Base-by-base conservation (phyloP, 495 filamentous ascomycete species). In the Penicillium roqueforti region DNA sequence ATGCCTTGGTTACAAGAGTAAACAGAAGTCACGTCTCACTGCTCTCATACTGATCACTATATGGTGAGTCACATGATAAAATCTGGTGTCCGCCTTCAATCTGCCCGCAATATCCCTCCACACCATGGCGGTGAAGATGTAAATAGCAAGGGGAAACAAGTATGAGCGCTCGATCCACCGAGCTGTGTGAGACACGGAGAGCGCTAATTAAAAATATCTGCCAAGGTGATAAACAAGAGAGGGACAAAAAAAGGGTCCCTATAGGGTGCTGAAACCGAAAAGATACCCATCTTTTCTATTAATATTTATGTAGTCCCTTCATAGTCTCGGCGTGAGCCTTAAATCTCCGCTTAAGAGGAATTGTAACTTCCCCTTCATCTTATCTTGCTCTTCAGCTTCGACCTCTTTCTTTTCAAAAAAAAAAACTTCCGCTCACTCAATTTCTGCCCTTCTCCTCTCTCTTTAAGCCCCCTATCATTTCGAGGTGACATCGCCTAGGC, bases 151-250 rank as follows among this genome's bases (percentile, higher is more conserved):
- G 37, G 25, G 18, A 42, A 41, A 34, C 40, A 31, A 18, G 23
- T 42, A 47, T 36, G 42, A 46, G 28, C 49, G 25, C 20, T 32
- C 25, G 43, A 48, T 59, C 55, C 56, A 55, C 57, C 28, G 47
- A 42, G 47, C 34, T 37, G 49, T 62, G 56, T 60, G 60, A 63
- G 57, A 63, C 57, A 53, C 22, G n/a, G 42, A 23, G 45, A 61
- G 56, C 59, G 51, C 57, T 62, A 60, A 57, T 51, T 55, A 63
- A 63, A 63, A 63, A 63, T 63, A 63, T 60, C 57, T 52, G 26
- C 39, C 4, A 52, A 10, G 6, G 40, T 18, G 49, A 26, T 39
- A 47, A 46, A 36, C 11, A 44, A 20, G 22, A 26, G 22, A 22
- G 20, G 18, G 16, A n/a, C 8, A 19, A 26, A 42, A 28, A 40